Conservation (phyloP, 1,139 yeast species). For the Taphrina sp. region DNA sequence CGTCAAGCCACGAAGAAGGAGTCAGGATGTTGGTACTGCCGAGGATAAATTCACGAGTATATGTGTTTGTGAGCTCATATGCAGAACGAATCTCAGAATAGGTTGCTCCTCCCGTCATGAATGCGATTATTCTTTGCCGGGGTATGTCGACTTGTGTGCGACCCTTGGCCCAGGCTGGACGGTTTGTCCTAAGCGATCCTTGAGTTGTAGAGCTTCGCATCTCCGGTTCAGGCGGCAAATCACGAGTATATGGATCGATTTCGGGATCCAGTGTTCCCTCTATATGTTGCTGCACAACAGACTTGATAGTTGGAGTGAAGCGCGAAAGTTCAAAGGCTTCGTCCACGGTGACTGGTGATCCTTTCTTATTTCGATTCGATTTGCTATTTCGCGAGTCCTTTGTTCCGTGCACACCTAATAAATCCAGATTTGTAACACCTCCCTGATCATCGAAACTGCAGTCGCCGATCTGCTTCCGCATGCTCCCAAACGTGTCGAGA, state of each 20-base stretch:
- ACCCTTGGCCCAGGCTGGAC: constrained; percentile 43
- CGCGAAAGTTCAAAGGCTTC: constrained; percentile 74
- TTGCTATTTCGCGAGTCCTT: constrained; percentile 50
- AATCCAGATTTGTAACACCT: constrained; percentile 67
- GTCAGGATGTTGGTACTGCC: constrained; percentile 79
- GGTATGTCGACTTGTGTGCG: constrained; percentile 59
- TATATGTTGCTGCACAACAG: constrained; percentile 54
- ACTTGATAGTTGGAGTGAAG: constrained; percentile 68
- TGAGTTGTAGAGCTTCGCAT: constrained; percentile 7
- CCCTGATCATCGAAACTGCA: constrained; percentile 59
- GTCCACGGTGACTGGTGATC: constrained; percentile 51
- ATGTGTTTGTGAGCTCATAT: constrained; percentile 63
- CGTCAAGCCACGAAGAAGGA: constrained; percentile 54
- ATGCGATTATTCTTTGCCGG: constrained; percentile 72
- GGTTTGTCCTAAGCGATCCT: constrained; percentile 40
- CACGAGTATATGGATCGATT: constrained; percentile 72
- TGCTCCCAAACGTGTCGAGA: constrained; percentile 45
- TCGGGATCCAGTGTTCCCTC: constrained; percentile 55
- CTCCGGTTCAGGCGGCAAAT: constrained; percentile 46
- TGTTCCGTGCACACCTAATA: constrained; percentile 64
- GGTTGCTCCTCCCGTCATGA: constrained; percentile 87
- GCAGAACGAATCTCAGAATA: constrained; percentile 76
- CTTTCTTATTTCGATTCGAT: constrained; percentile 38
- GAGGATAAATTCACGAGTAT: constrained; percentile 71
- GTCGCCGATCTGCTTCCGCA: constrained; percentile 51